Evolutionary conservation across 768 basidiomycete species (phyloP).

Genomic region (Leccinum truebloodii): DNA sequence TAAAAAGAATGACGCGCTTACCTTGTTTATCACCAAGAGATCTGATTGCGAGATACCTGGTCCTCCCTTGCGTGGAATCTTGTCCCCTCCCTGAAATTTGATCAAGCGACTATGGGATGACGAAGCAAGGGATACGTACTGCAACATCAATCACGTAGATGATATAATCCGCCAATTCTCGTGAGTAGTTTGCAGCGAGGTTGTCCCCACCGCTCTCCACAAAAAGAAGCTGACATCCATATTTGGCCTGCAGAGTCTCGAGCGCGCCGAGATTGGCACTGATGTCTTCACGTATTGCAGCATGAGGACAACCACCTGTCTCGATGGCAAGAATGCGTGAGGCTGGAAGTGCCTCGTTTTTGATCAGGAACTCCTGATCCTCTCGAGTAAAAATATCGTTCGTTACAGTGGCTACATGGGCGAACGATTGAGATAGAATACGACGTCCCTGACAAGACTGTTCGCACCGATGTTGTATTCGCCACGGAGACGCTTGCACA

Average conservation of each 20-base stretch:
- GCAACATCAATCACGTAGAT: constrained; percentile 91
- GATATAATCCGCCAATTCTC: constrained; percentile 97
- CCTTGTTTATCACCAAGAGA: constrained; percentile 94
- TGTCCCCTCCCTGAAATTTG: constrained; percentile 85
- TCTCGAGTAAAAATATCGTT: constrained; percentile 99
- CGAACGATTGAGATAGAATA: constrained; percentile 14
- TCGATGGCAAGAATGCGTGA: constrained; percentile 94
- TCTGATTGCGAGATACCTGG: constrained; percentile 98
- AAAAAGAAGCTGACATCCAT: constrained; percentile 84
- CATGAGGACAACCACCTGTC: constrained; percentile 97
- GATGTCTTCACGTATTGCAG: constrained; percentile 97
- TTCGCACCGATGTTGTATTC: constrained; percentile 87
- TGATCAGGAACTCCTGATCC: constrained; percentile 96
- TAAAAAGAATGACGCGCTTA: constrained; percentile 24
- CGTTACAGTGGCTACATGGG: constrained; percentile 82
- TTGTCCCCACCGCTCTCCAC: constrained; percentile 98
- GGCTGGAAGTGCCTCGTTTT: constrained; percentile 82
- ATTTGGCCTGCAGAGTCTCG: constrained; percentile 91
- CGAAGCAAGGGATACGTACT: constrained; percentile 40
- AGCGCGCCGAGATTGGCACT: constrained; percentile 96
- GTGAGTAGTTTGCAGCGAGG: constrained; percentile 93
- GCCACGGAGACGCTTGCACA: constrained; percentile 78
- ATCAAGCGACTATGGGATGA: constrained; percentile 3
- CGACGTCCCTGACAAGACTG: not conserved
- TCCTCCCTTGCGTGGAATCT: constrained; percentile 97